Conservation (phyloP, 257 asterid species). For the Plantago ovata region DNA sequence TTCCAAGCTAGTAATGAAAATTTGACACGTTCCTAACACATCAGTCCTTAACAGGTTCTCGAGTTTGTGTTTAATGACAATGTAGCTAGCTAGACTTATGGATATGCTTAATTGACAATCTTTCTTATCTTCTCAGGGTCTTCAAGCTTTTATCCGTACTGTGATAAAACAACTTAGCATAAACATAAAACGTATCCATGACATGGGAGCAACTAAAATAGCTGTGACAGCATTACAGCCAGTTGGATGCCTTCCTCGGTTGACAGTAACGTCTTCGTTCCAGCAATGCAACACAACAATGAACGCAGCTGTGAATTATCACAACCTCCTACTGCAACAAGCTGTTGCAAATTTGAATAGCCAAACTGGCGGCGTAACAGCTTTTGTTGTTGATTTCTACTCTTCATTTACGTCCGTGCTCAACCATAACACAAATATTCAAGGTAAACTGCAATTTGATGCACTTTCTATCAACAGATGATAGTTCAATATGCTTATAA, state of each 20-base stretch:
- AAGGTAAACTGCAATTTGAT: conserved; percentile 28
- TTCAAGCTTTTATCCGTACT: conserved; percentile 39
- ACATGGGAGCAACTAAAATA: conserved; percentile 54
- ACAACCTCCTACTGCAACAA: conserved; percentile 51
- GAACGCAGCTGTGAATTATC: conserved; percentile 46
- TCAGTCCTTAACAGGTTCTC: no score
- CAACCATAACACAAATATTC: conserved; percentile 26
- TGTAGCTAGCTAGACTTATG: no score
- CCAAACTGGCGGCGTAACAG: conserved; percentile 32
- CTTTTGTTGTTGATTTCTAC: conserved; percentile 57
- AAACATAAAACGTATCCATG: conserved; percentile 37
- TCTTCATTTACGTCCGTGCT: conserved; percentile 47
- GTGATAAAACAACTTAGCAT: conserved; percentile 54
- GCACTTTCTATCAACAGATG: not conserved
- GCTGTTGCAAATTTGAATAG: conserved; percentile 48
- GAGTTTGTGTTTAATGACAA: no score
- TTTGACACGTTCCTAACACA: no score
- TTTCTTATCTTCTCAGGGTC: conserved; percentile 31
- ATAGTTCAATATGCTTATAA: not conserved
- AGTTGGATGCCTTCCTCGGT: conserved; percentile 76
- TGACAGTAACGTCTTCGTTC: conserved; percentile 39
- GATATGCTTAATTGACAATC: no score
- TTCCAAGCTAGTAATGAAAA: no score
- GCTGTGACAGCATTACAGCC: conserved; percentile 62
- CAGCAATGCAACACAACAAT: conserved; percentile 58